Percentiles rank a stretch among this genome's conserved stretches.
These are phyloP conservation scores for Brassica rapa DNA, from an alignment of 345 rosid species.

Conservation along the genomic window DNA sequence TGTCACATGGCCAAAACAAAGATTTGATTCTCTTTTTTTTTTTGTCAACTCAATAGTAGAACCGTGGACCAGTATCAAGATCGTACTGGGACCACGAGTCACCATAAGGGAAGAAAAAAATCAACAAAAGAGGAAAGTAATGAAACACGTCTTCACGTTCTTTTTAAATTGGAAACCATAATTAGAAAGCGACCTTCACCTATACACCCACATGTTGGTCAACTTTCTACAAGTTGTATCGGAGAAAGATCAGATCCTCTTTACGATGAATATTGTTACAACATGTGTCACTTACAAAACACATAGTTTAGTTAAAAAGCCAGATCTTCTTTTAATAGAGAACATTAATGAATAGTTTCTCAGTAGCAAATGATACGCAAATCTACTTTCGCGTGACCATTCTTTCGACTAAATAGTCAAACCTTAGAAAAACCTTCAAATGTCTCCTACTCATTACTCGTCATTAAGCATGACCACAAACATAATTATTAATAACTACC, in stretches of 20 bases:
- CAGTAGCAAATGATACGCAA: neutral
- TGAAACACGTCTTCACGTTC: neutral
- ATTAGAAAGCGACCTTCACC: neutral
- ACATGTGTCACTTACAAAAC: neutral
- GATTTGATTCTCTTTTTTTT: neutral
- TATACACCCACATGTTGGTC: neutral
- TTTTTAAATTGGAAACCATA: neutral
- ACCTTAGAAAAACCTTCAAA: too few species aligned
- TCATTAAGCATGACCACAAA: too few species aligned
- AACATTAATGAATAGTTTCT: neutral
- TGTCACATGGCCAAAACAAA: neutral
- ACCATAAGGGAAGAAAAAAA: neutral
- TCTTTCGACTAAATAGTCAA: neutral
- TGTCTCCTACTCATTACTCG: too few species aligned
- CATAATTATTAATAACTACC: too few species aligned
- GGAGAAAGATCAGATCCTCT: neutral
- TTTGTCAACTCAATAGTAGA: neutral
- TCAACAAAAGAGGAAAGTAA: slow-evolving; percentile 1
- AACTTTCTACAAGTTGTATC: neutral
- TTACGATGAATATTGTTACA: neutral
- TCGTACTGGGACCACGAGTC: neutral
- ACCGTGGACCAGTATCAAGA: neutral
- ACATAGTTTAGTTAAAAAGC: neutral
- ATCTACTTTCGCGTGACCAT: neutral
- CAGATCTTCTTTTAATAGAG: neutral